Evolutionary conservation across 208 protist genomes (phyloP).

Genomic region (Trypanosomatidae sp.): DNA sequence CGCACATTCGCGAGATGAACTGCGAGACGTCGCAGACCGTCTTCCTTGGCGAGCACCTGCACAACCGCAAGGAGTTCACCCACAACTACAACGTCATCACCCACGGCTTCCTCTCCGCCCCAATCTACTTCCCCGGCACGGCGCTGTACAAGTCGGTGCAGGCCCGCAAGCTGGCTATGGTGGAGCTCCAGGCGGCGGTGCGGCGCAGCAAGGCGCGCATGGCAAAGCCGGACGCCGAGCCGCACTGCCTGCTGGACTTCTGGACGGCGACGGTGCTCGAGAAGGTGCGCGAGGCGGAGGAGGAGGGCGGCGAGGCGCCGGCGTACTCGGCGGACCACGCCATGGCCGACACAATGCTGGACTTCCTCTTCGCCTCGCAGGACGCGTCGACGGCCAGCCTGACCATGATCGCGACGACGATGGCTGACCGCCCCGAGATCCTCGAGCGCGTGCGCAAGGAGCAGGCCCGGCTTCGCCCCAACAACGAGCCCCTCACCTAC

Average conservation of each 20-base stretch:
- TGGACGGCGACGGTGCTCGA: conserved; percentile 83
- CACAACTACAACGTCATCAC: conserved; percentile 94
- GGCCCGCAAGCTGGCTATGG: conserved; percentile 85
- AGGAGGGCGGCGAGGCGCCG: conserved; percentile 67
- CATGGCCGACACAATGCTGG: conserved; percentile 91
- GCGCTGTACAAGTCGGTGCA: conserved; percentile 90
- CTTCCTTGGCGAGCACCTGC: conserved; percentile 92
- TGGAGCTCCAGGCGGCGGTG: conserved; percentile 78
- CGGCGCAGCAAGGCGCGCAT: conserved; percentile 74
- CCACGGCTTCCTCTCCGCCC: conserved; percentile 90
- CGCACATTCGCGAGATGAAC: conserved; percentile 89
- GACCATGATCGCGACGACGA: conserved; percentile 84
- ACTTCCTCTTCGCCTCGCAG: conserved; percentile 95
- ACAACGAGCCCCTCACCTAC: conserved; percentile 77
- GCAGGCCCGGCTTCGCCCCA: conserved; percentile 75
- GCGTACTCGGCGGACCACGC: conserved; percentile 76
- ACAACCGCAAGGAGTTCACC: conserved; percentile 85
- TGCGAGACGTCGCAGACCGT: conserved; percentile 92
- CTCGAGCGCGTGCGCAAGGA: conserved; percentile 87
- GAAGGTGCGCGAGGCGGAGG: conserved; percentile 75
- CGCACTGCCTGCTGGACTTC: conserved; percentile 92
- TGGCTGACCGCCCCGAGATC: conserved; percentile 90
- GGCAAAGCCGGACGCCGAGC: conserved; percentile 68
- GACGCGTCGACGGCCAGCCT: conserved; percentile 83
- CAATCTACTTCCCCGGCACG: conserved; percentile 92